Evolutionary conservation across 768 basidiomycete species (phyloP).

Genomic region (Baorangia bicolor): DNA sequence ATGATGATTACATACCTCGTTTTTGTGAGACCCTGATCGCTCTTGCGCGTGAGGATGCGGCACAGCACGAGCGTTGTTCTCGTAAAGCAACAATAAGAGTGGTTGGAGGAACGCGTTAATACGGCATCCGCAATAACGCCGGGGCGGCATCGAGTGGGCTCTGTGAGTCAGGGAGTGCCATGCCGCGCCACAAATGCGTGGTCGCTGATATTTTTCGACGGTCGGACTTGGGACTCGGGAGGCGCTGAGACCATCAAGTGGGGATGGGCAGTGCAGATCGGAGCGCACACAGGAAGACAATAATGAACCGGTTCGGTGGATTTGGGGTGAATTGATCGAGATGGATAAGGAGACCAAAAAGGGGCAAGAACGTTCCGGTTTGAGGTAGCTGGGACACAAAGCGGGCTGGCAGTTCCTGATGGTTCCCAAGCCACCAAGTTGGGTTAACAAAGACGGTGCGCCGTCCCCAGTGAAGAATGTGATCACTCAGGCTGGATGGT

Average conservation of each 20-base stretch:
- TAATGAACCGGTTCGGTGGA: constrained; percentile 15
- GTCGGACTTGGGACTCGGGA: neutral
- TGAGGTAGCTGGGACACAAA: constrained; percentile 26
- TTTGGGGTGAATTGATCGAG: constrained; percentile 18
- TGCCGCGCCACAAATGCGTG: constrained; percentile 1
- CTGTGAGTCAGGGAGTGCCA: neutral
- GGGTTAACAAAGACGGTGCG: neutral
- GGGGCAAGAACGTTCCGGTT: constrained; percentile 14
- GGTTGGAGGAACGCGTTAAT: constrained; percentile 5
- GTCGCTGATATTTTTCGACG: neutral
- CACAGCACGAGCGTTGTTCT: constrained; percentile 4
- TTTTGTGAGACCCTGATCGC: constrained; percentile 18
- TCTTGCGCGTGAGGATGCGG: constrained; percentile 8
- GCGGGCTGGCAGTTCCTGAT: constrained; percentile 29
- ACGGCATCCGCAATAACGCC: constrained; percentile 23
- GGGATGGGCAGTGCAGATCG: constrained; percentile 18
- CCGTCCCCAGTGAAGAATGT: neutral
- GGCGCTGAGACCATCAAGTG: constrained; percentile 6
- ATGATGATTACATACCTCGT: neutral
- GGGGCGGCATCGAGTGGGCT: constrained; percentile 9
- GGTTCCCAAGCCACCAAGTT: constrained; percentile 26
- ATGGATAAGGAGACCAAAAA: constrained; percentile 23
- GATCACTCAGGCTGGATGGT: neutral
- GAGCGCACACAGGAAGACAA: constrained; percentile 5
- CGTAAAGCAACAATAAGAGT: constrained; percentile 6